Percentiles rank a stretch among this genome's conserved stretches.
phyloP scores from a whole-genome alignment of 768 basidiomycete species.

The Lentinula sp. region DNA sequence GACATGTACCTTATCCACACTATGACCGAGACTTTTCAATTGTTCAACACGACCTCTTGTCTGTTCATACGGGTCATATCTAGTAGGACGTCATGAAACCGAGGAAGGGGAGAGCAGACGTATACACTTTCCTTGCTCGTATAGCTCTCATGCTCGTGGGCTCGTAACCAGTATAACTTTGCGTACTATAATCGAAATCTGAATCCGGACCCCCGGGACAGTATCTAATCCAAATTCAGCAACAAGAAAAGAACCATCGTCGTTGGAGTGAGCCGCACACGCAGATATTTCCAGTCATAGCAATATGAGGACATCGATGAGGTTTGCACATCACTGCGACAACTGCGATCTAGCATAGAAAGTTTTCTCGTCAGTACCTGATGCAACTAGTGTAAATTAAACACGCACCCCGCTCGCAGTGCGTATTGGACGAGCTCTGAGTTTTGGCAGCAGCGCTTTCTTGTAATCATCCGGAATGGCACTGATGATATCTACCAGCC shows the following conservation, averaged over 20 bases:
- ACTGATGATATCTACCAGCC: slow-evolving; percentile 96
- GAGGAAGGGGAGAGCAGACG: neutral
- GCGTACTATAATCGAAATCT: slow-evolving; percentile 99
- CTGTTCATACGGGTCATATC: slow-evolving; percentile 94
- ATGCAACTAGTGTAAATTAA: neutral
- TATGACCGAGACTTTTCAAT: slow-evolving; percentile 91
- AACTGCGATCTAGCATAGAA: slow-evolving; percentile 73
- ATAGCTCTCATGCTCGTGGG: slow-evolving; percentile 99
- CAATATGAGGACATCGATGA: slow-evolving; percentile 98
- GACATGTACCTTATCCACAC: slow-evolving; percentile 80
- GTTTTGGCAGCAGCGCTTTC: slow-evolving; percentile 80
- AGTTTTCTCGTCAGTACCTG: neutral
- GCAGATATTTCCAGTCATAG: slow-evolving; percentile 99
- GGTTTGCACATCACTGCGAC: slow-evolving; percentile 99
- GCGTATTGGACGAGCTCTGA: slow-evolving; percentile 90
- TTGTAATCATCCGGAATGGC: slow-evolving; percentile 98
- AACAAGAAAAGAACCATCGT: neutral
- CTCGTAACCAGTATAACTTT: slow-evolving; percentile 92
- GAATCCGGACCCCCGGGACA: slow-evolving; percentile 99
- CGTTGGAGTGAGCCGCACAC: slow-evolving; percentile 51
- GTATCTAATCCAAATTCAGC: slow-evolving; percentile 46
- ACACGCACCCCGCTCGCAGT: slow-evolving; percentile 89
- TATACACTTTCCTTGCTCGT: slow-evolving; percentile 61
- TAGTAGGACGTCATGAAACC: neutral
- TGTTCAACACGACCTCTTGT: slow-evolving; percentile 94